Evolutionary conservation across 116 monocot genomes (phyloP).

Genomic region (Papilionanthe hybrid): DNA sequence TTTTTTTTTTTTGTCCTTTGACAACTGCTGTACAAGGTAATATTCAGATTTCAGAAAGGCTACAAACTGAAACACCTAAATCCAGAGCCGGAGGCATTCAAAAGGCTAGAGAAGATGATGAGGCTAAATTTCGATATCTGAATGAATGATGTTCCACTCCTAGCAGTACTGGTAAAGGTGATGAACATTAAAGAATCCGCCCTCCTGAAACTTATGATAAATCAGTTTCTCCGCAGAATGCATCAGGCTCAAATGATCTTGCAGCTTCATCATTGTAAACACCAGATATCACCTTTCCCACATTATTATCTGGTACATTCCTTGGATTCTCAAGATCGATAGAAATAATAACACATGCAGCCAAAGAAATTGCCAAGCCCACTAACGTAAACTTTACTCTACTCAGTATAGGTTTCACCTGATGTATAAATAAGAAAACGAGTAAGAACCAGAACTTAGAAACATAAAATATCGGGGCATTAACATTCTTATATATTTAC

Average conservation of each 20-base stretch:
- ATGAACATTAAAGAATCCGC: neutral
- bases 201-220: constrained; percentile 1
- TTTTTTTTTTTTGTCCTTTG: neutral
- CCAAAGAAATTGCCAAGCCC: constrained; percentile 67
- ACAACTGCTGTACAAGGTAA: neutral
- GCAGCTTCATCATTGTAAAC: constrained; percentile 79
- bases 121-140: too few species aligned
- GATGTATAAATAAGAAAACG: constrained; percentile 15
- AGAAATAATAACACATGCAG: constrained; percentile 46
- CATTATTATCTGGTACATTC: constrained; percentile 19
- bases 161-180: too few species aligned
- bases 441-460: neutral
- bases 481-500: neutral
- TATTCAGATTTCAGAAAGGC: neutral
- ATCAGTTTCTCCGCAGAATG: constrained; percentile 66
- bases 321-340: constrained; percentile 47
- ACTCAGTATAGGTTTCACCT: constrained; percentile 89
- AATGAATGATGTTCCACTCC: too few species aligned
- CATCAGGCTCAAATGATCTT: constrained; percentile 82
- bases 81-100: too few species aligned
- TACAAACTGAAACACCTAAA: too few species aligned
- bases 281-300: constrained; percentile 46
- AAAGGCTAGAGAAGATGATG: too few species aligned
- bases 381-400: constrained; percentile 84
- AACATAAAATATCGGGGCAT: neutral